Evolutionary conservation across 495 filamentous ascomycete species (phyloP), one percentile per base, ranked within the genome.

Genomic region (Pyrenula aspistea): DNA sequence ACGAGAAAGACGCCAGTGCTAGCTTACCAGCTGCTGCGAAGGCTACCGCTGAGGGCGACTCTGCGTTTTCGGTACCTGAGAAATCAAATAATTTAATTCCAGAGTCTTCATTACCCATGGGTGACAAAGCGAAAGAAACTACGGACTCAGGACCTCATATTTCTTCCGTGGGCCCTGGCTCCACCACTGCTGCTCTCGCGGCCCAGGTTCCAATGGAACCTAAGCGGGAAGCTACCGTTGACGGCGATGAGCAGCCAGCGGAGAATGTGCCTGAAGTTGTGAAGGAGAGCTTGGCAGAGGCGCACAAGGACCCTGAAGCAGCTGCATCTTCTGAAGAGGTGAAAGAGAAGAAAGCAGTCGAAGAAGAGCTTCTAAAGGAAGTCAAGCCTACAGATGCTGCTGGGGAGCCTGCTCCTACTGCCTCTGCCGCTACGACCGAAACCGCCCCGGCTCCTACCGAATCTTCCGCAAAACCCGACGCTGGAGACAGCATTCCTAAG

Each of bases 51-150:
- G 55, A 55, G 4, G 51, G 19, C 22, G 49, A 42, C 21, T 53
- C 53, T 36, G 63, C 72, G 65, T 84, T 86, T 53, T 71, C 74
- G 31, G 69, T 90, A 48, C 85, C 87, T 15, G 75, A 78, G n/a
- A 68, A 84, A 42, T 73, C 77, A 12, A 75, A 71, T 25, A 84
- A 78, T 68, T 70, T 87, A 72, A 92, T 93, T 60, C 90, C 90
- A 10, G 89, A 95, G 71, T 93, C 89, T 22, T 89, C 87, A 68
- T 77, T 94, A 54, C 88, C 88, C 19, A 86, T 91, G 61, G 78
- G 77, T 52, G 61, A 64, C 12, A 48, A 55, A 10, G 59, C 58
- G 20, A 64, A 63, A 63, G 62, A 66, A 10, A 60, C 59, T 25
- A 56, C 67, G 15, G 70, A 83, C 52, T 71, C 74, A 2, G 81